Conservation (phyloP, 1,284 basidiomycete genomes). For the Pyrrhoderma noxium region DNA sequence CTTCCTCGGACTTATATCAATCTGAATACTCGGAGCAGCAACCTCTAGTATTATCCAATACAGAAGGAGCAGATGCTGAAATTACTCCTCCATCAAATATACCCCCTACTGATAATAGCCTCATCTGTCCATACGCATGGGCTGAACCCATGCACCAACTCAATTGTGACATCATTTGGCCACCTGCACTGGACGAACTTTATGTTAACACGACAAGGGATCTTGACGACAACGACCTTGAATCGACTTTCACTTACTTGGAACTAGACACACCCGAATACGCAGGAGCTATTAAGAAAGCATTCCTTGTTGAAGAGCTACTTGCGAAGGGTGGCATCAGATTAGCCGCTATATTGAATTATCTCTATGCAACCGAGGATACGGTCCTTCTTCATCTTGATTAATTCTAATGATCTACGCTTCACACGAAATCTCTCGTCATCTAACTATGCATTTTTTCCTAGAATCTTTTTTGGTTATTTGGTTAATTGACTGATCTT, state of each 20-base stretch:
- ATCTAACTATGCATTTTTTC: no score
- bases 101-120: slow-evolving; percentile 46
- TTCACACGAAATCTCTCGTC: no score
- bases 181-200: slow-evolving; percentile 49
- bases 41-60: slow-evolving; percentile 1
- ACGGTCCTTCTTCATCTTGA: neutral
- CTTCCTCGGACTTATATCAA: slow-evolving; percentile 8
- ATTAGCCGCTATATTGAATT: slow-evolving; percentile 76
- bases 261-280: slow-evolving; percentile 87
- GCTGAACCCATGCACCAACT: slow-evolving; percentile 60
- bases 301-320: slow-evolving; percentile 73
- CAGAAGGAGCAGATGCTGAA: neutral
- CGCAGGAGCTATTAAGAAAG: slow-evolving; percentile 54
- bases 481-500: no score
- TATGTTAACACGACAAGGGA: slow-evolving; percentile 24
- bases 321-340: slow-evolving; percentile 77
- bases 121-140: slow-evolving; percentile 77
- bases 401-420: no score
- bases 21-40: slow-evolving; percentile 7
- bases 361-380: slow-evolving; percentile 45
- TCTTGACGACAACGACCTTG: neutral
- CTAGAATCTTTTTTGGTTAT: no score
- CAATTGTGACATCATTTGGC: slow-evolving; percentile 80
- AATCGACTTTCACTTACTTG: slow-evolving; percentile 33
- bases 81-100: slow-evolving; percentile 8